Conservation (phyloP, 805 yeast genomes). For the Danielozyma ontarioensis region DNA sequence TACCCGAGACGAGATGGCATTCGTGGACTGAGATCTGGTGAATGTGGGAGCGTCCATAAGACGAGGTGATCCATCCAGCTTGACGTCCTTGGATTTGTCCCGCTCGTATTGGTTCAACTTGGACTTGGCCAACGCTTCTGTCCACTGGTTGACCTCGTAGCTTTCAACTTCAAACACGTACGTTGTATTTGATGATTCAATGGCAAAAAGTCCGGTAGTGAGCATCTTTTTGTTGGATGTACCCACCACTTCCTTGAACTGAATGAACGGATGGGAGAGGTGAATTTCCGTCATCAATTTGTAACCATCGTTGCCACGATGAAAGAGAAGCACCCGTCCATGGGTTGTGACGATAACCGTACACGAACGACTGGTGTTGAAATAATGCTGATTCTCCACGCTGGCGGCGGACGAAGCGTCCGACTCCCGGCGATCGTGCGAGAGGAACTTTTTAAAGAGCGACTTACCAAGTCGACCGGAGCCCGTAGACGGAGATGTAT, state of each 20-base stretch:
- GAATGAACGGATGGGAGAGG: conserved; percentile 46
- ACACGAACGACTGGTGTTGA: conserved; percentile 41
- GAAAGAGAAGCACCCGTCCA: conserved; percentile 59
- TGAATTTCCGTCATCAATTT: conserved; percentile 51
- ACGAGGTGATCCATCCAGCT: conserved; percentile 1
- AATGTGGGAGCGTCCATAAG: conserved; percentile 1
- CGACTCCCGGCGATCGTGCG: conserved; percentile 12
- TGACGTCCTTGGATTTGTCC: neutral
- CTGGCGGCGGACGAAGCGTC: conserved; percentile 7
- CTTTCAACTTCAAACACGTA: conserved; percentile 54
- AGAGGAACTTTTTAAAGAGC: conserved; percentile 16
- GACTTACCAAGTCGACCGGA: conserved; percentile 9
- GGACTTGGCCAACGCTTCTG: conserved; percentile 38
- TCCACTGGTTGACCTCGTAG: conserved; percentile 52
- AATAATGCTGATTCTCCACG: conserved; percentile 7
- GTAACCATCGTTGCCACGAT: conserved; percentile 35
- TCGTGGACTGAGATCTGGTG: neutral
- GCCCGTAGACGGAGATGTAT: conserved; percentile 2
- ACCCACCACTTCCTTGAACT: conserved; percentile 52
- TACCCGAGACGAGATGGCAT: neutral
- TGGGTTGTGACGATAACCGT: conserved; percentile 54
- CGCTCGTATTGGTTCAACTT: neutral
- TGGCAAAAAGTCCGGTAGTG: conserved; percentile 47
- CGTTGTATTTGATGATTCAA: conserved; percentile 50
- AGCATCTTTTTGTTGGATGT: conserved; percentile 20